Base-by-base conservation (phyloP, 305 asterid genomes). In the Solanum hybrid region DNA sequence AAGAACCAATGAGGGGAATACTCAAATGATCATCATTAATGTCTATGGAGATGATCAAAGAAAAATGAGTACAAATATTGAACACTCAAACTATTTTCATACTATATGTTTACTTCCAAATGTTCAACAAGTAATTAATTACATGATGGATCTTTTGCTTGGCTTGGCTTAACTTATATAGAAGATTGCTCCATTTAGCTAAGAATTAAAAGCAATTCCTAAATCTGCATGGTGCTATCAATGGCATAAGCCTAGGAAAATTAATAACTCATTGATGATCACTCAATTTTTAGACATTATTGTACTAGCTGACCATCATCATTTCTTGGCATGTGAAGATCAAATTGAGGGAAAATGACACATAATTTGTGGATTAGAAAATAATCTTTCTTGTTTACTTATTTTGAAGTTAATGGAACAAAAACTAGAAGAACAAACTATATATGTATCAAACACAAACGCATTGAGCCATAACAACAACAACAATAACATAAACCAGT, bases 301-400 rank as follows among this genome's bases (percentile, higher is more conserved):
- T 39, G 37, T 16, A 81, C 67, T 39, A 81, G 86, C 86, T 42
- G 71, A 28, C 37, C 26, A 28, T 82, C 73, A 28, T 82, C 87
- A 11, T 82, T 82, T 82, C n/a, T 82, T 82, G 87, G 73, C 87
- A 82, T 51, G 87, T 82, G 87, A 82, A 82, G 37, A 82, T 40
- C 37, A 82, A 42, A 82, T 82, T 42, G 26, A 35, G 34, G 39
- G 87, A 42, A 42, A 82, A 82, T 28, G 73, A 82, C 71, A 82
- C 39, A 82, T 5, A 82, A 42, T 26, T 82, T 82, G 73, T 28
- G 12, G 16, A 26, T 22, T 42, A 26, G 87, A 40, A 81, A 81
- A 11, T 82, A 82, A 78, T 78, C 24, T 14, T 40, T 24, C 36
- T 82, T 14, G 37, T 40, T 80, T 40, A 8, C 71, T 26, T 28